Conservation (phyloP, 2,329 filamentous ascomycete genomes). For the Plenodomus tracheiphilus region DNA sequence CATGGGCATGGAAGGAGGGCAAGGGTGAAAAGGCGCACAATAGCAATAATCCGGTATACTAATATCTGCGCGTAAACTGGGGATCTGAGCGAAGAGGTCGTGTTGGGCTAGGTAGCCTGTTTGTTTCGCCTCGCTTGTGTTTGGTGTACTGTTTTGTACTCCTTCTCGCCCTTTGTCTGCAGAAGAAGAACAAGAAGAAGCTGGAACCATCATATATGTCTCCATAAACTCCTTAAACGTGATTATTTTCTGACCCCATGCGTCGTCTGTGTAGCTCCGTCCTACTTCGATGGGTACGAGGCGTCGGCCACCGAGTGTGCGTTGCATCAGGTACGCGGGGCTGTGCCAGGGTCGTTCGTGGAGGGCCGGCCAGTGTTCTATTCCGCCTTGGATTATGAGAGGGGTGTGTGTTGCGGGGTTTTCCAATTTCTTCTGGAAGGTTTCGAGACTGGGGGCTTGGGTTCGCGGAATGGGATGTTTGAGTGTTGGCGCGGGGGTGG, state of each 20-base stretch:
- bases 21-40: slow-evolving; percentile 64
- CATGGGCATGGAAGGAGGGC: slow-evolving; percentile 16
- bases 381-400: slow-evolving; percentile 68
- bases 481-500: slow-evolving; percentile 11
- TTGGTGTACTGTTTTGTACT: not conserved
- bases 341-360: slow-evolving; percentile 69
- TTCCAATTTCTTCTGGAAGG: slow-evolving; percentile 35
- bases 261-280: slow-evolving; percentile 81
- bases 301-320: slow-evolving; percentile 74
- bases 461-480: slow-evolving; percentile 25
- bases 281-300: slow-evolving; percentile 87
- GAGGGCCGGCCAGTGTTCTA: slow-evolving; percentile 78
- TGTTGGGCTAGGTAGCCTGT: slow-evolving; percentile 91
- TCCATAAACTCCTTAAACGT: slow-evolving; percentile 72
- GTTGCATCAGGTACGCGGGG: slow-evolving; percentile 72
- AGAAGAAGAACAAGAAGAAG: no score
- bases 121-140: slow-evolving; percentile 1
- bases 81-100: slow-evolving; percentile 82
- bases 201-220: slow-evolving; percentile 57
- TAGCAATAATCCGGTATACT: slow-evolving; percentile 83
- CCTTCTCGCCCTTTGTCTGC: not conserved
- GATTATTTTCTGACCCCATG: slow-evolving; percentile 82
- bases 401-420: slow-evolving; percentile 49
- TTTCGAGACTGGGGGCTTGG: slow-evolving; percentile 20
- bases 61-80: slow-evolving; percentile 74